A percentile compares a stretch with the other conserved stretches of the same genome.
These are phyloP conservation scores for Arthroderma sp. DNA, from an alignment of 2,329 filamentous ascomycete genomes.

Conservation along the genomic window DNA sequence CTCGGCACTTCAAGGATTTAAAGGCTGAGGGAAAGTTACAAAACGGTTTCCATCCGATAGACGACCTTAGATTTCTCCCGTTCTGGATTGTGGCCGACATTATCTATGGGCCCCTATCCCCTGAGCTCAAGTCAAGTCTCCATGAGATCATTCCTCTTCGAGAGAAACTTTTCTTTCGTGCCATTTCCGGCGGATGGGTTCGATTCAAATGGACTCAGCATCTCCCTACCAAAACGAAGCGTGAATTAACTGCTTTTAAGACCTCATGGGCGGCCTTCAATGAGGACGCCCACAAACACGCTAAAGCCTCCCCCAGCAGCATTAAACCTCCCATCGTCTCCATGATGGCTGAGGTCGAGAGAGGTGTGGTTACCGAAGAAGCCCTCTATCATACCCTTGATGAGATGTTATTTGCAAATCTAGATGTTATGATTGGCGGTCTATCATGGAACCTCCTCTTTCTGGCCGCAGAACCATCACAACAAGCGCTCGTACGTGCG, in stretches of 20 bases:
- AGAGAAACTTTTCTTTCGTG: slow-evolving; percentile 21
- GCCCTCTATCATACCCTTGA: slow-evolving; percentile 33
- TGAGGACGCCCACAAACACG: slow-evolving; percentile 10
- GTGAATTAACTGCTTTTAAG: slow-evolving; percentile 19
- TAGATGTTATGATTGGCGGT: slow-evolving; percentile 34
- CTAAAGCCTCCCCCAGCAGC: not conserved
- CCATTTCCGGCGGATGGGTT: slow-evolving; percentile 24
- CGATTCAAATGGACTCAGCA: slow-evolving; percentile 17
- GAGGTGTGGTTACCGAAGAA: slow-evolving; percentile 15
- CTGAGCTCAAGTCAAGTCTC: slow-evolving; percentile 16
- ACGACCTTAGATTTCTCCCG: slow-evolving; percentile 23
- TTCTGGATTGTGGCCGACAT: slow-evolving; percentile 28
- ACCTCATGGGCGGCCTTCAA: slow-evolving; percentile 24
- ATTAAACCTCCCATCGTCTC: slow-evolving; percentile 1
- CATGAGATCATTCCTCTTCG: slow-evolving; percentile 12
- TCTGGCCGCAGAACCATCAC: slow-evolving; percentile 24
- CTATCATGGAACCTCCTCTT: slow-evolving; percentile 34
- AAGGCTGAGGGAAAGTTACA: not conserved
- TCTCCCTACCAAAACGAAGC: slow-evolving; percentile 17
- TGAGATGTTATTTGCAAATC: slow-evolving; percentile 35
- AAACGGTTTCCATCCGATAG: slow-evolving; percentile 12
- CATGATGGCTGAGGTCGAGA: slow-evolving; percentile 11
- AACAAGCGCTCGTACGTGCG: slow-evolving; percentile 18
- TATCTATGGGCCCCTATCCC: slow-evolving; percentile 23
- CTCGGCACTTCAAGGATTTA: not conserved